Conservation (phyloP, 1,139 yeast genomes). For the Candida gigantensis region DNA sequence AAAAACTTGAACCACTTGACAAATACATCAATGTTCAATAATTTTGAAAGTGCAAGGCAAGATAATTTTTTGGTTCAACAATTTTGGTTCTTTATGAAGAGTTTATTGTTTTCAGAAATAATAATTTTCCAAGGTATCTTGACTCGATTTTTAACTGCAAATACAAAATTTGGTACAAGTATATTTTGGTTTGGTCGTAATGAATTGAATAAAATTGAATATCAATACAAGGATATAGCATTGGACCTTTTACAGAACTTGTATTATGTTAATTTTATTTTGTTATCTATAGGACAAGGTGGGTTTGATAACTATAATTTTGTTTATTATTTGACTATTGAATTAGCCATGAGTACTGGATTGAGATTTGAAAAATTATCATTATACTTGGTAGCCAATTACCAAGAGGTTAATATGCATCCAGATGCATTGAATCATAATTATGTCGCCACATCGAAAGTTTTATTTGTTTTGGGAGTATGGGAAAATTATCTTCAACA, state of each 20-base stretch:
- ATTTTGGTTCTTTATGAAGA: slow-evolving; percentile 44
- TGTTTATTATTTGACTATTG: slow-evolving; percentile 56
- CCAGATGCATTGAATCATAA: slow-evolving; percentile 33
- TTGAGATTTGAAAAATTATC: slow-evolving; percentile 39
- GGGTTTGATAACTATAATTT: slow-evolving; percentile 73
- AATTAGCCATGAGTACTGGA: slow-evolving; percentile 31
- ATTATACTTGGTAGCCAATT: slow-evolving; percentile 39
- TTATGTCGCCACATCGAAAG: slow-evolving; percentile 47
- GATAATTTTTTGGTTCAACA: slow-evolving; percentile 21
- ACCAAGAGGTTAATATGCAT: slow-evolving; percentile 39
- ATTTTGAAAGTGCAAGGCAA: slow-evolving; percentile 15
- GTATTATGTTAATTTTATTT: slow-evolving; percentile 56
- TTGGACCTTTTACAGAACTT: slow-evolving; percentile 45
- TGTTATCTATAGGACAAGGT: slow-evolving; percentile 64
- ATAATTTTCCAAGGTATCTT: slow-evolving; percentile 59
- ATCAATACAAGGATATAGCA: slow-evolving; percentile 32
- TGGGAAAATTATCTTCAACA: slow-evolving; percentile 58
- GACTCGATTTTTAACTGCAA: slow-evolving; percentile 32
- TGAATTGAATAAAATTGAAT: slow-evolving; percentile 13
- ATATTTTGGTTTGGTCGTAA: slow-evolving; percentile 10
- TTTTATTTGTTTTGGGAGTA: slow-evolving; percentile 56
- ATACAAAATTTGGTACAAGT: slow-evolving; percentile 6
- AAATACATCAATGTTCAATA: slow-evolving; percentile 25
- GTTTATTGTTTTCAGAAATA: slow-evolving; percentile 50
- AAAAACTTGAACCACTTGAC: slow-evolving; percentile 24